These are phyloP conservation scores for Globisporangium emineosum DNA, from an alignment of 352 stramenopile species.

Conservation along the genomic window DNA sequence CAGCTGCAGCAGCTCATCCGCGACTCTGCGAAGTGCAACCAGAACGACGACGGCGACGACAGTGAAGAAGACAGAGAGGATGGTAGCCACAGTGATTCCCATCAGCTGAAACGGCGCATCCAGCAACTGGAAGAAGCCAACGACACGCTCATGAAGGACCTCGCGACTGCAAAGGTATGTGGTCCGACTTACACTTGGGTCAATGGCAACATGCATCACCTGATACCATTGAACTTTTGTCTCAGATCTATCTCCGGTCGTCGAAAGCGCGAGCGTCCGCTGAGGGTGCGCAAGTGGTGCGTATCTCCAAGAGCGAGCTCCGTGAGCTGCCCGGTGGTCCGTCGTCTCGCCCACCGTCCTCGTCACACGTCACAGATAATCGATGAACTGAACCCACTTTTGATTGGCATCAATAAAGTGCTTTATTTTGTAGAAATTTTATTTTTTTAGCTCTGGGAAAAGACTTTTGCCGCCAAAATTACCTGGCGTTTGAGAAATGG, in stretches of 20 bases:
- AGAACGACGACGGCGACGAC: conserved; percentile 22
- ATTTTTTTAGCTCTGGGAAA: too few species aligned
- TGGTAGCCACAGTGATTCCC: background rate
- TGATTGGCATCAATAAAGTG: conserved; percentile 6
- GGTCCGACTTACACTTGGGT: background rate
- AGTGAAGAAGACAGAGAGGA: conserved; percentile 15
- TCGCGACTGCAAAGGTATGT: conserved; percentile 60
- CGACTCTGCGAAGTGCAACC: conserved; percentile 41
- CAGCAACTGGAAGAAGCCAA: conserved; percentile 76
- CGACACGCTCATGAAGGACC: conserved; percentile 70
- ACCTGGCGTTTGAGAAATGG: conserved; percentile 7
- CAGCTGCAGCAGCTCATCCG: conserved; percentile 80
- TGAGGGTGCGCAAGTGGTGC: conserved; percentile 44
- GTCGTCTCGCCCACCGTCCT: background rate
- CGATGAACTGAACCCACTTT: conserved; percentile 3
- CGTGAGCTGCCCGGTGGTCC: conserved; percentile 39
- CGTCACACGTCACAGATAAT: conserved; percentile 7
- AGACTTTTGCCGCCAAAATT: background rate
- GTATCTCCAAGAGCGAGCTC: conserved; percentile 64
- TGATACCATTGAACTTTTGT: background rate
- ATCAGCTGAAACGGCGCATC: conserved; percentile 48
- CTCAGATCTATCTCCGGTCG: conserved; percentile 47
- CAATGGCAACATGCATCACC: background rate
- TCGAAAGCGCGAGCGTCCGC: conserved; percentile 39
- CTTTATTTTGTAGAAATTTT: background rate